Evolutionary conservation across 306 rosid species (phyloP).

Genomic region (Senna tora): DNA sequence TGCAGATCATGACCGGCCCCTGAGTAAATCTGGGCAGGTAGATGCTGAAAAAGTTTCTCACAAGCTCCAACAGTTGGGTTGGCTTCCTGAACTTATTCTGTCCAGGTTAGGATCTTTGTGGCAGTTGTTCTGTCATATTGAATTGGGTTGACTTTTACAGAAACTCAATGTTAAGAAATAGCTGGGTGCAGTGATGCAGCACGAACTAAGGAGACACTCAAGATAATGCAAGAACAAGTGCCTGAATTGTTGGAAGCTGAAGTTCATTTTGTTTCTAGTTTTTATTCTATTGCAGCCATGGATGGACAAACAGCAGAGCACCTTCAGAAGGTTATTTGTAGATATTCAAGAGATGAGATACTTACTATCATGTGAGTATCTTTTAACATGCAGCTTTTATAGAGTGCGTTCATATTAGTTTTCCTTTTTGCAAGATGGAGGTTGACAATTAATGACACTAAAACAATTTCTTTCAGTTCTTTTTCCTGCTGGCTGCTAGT

Average conservation of each 20-base stretch:
- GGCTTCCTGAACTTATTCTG: slow-evolving; percentile 94
- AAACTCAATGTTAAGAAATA: slow-evolving; percentile 1
- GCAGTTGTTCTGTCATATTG: slow-evolving; percentile 12
- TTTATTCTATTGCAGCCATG: slow-evolving; percentile 96
- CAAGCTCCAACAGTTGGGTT: slow-evolving; percentile 79
- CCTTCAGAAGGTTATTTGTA: slow-evolving; percentile 77
- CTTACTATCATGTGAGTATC: slow-evolving; percentile 80
- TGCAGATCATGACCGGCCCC: slow-evolving; percentile 91
- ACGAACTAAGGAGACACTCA: slow-evolving; percentile 84
- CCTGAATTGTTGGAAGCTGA: slow-evolving; percentile 71
- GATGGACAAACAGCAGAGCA: slow-evolving; percentile 99
- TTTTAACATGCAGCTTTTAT: slow-evolving; percentile 18
- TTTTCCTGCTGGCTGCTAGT: slow-evolving; percentile 3
- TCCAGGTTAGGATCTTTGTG: slow-evolving; percentile 64
- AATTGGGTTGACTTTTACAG: slow-evolving; percentile 12
- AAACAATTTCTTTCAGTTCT: slow-evolving; percentile 1
- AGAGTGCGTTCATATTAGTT: not conserved
- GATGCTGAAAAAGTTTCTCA: slow-evolving; percentile 73
- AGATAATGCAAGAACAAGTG: slow-evolving; percentile 84
- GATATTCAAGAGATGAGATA: slow-evolving; percentile 76
- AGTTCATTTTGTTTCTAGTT: slow-evolving; percentile 86
- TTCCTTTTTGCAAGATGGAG: slow-evolving; percentile 3
- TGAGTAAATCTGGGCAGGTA: slow-evolving; percentile 76
- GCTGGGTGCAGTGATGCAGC: slow-evolving; percentile 67
- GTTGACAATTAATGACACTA: not conserved